A percentile compares a stretch with the other conserved stretches of the same genome.
These are phyloP conservation scores for Vinca minor DNA, from an alignment of 257 asterid genomes.

Conservation along the genomic window DNA sequence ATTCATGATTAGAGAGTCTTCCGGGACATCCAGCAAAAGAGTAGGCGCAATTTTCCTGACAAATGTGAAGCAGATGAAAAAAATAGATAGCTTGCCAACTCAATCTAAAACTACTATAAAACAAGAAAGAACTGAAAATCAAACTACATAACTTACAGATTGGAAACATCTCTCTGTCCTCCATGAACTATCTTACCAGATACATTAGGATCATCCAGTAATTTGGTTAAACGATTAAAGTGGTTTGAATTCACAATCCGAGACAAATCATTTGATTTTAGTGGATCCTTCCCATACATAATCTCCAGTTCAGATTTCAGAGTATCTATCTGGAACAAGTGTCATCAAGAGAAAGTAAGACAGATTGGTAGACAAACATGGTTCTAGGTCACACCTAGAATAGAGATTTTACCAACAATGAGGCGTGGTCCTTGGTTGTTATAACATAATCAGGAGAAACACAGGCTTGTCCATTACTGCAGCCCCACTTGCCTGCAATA, in stretches of 20 bases:
- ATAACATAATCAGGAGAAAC: constrained; percentile 73
- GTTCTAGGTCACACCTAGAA: neutral
- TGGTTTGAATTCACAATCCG: constrained; percentile 60
- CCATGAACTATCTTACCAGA: constrained; percentile 67
- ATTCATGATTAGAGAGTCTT: constrained; percentile 61
- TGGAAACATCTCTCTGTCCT: constrained; percentile 61
- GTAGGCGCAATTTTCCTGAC: constrained; percentile 80
- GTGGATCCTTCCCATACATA: constrained; percentile 74
- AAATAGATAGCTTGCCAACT: constrained; percentile 1
- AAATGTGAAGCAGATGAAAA: constrained; percentile 9
- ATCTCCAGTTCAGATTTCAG: constrained; percentile 55
- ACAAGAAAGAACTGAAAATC: constrained; percentile 7
- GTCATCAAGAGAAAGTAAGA: constrained; percentile 14
- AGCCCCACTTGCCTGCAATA: constrained; percentile 86
- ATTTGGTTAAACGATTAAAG: constrained; percentile 52
- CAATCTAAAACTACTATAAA: neutral
- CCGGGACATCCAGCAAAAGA: constrained; percentile 63
- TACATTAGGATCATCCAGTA: constrained; percentile 70
- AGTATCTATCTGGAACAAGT: constrained; percentile 39
- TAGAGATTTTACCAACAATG: constrained; percentile 42
- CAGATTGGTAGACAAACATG: neutral
- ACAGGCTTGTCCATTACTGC: constrained; percentile 92
- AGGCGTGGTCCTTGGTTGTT: constrained; percentile 59
- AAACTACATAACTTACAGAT: constrained; percentile 48
- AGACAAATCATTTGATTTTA: constrained; percentile 63